phyloP scores from a whole-genome alignment of 169 alveolate species.

The Babesia bigemina region DNA sequence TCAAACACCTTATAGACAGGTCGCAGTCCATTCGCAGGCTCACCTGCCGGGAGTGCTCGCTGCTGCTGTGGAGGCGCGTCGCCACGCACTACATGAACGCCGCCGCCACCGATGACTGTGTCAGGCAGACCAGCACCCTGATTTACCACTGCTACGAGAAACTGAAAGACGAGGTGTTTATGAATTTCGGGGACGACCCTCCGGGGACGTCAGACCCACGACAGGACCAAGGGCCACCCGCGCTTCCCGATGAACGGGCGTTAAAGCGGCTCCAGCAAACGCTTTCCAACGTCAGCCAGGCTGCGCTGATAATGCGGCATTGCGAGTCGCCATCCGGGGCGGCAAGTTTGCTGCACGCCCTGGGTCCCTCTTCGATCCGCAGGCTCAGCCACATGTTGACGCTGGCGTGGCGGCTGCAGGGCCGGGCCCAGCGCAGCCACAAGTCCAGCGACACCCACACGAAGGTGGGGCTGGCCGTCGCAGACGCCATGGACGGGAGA shows the following conservation, averaged over 20 bases:
- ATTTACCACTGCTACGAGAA: conserved; percentile 9
- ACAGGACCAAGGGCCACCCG: not conserved
- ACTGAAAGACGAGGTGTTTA: conserved; percentile 5
- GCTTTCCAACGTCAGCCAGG: conserved; percentile 22
- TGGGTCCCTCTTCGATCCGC: conserved; percentile 10
- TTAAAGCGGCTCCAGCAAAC: conserved; percentile 11
- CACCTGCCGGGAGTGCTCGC: conserved; percentile 36
- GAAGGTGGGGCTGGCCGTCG: conserved; percentile 25
- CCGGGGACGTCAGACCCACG: not conserved
- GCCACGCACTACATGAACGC: conserved; percentile 38
- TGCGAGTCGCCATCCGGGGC: not conserved
- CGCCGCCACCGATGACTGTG: not conserved
- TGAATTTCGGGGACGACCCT: not conserved
- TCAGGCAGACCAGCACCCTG: conserved; percentile 8
- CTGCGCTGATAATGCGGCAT: conserved; percentile 13
- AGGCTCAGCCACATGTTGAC: conserved; percentile 18
- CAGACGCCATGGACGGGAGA: conserved; percentile 8
- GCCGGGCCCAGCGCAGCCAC: not conserved
- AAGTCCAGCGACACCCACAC: conserved; percentile 53
- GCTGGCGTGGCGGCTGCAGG: conserved; percentile 4
- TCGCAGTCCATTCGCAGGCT: conserved; percentile 4
- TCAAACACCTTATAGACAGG: not conserved
- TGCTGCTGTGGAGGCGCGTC: conserved; percentile 39
- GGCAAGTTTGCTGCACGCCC: not conserved
- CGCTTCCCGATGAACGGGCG: not conserved